phyloP scores from a whole-genome alignment of 2,329 filamentous ascomycete species.

The Stachybotrys chlorohalonatus region DNA sequence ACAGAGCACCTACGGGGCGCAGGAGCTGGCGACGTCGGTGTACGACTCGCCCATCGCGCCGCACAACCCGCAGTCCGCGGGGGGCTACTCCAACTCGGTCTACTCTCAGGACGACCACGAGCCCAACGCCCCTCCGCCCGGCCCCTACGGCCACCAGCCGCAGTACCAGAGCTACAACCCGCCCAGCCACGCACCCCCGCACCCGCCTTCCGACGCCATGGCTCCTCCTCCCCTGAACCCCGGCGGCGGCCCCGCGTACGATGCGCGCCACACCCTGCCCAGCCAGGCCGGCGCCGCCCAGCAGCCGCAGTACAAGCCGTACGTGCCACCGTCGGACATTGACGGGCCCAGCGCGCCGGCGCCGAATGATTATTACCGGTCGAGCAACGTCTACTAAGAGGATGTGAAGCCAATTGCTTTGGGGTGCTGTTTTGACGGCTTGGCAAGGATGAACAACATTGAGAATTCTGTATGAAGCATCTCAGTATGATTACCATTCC shows the following conservation, averaged over 20 bases:
- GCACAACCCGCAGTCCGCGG: conserved; percentile 34
- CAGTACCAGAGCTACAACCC: conserved; percentile 34
- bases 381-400: conserved; percentile 24
- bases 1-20: conserved; percentile 61
- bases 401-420: not conserved
- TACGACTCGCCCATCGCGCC: conserved; percentile 65
- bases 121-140: conserved; percentile 17
- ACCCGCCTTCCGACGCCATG: conserved; percentile 18
- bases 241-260: conserved; percentile 30
- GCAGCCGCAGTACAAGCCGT: conserved; percentile 50
- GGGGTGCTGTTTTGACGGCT: no score
- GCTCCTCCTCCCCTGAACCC: conserved; percentile 36
- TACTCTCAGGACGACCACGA: conserved; percentile 39
- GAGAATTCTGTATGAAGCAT: not conserved
- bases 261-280: conserved; percentile 41
- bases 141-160: conserved; percentile 19
- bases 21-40: conserved; percentile 68
- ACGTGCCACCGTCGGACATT: conserved; percentile 37
- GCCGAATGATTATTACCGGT: conserved; percentile 48
- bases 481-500: no score
- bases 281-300: conserved; percentile 27
- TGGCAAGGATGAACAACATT: not conserved
- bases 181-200: conserved; percentile 33
- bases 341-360: conserved; percentile 39
- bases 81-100: conserved; percentile 35